Percentiles rank a stretch among this genome's conserved stretches.
Conservation (phyloP, 768 basidiomycete species). For the Cystofilobasidium macerans region DNA sequence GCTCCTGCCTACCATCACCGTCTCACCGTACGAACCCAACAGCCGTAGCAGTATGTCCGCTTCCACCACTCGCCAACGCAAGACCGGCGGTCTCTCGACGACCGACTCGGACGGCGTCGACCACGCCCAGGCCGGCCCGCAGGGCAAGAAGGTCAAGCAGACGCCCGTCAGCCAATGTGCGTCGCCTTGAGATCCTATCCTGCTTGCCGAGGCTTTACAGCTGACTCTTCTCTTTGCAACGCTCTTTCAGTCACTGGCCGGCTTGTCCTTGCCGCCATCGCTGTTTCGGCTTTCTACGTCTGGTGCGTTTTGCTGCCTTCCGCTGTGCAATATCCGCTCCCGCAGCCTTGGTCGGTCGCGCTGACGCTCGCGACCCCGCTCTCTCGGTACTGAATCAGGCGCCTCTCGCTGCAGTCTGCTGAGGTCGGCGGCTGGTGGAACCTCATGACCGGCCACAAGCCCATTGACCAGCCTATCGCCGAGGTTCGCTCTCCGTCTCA, state of each 20-base stretch:
- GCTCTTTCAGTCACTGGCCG: slow-evolving; percentile 5
- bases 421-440: slow-evolving; percentile 27
- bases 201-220: background rate
- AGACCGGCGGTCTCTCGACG: background rate
- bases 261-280: slow-evolving; percentile 17
- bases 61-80: slow-evolving; percentile 17
- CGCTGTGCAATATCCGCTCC: background rate
- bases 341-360: too few relatives aligned
- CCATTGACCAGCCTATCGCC: background rate
- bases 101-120: slow-evolving; percentile 21
- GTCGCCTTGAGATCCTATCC: background rate
- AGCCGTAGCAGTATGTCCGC: slow-evolving; percentile 11
- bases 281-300: slow-evolving; percentile 14
- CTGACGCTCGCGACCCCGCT: background rate
- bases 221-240: background rate
- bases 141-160: slow-evolving; percentile 20
- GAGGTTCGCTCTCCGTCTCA: background rate
- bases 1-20: background rate
- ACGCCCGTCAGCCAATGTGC: slow-evolving; percentile 6
- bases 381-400: background rate
- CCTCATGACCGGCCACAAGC: slow-evolving; percentile 11
- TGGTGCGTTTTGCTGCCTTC: background rate
- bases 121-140: slow-evolving; percentile 5
- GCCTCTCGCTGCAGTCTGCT: slow-evolving; percentile 13
- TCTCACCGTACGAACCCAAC: background rate